Evolutionary conservation across 257 asterid genomes (phyloP).

Genomic region (Solanum sitiens): DNA sequence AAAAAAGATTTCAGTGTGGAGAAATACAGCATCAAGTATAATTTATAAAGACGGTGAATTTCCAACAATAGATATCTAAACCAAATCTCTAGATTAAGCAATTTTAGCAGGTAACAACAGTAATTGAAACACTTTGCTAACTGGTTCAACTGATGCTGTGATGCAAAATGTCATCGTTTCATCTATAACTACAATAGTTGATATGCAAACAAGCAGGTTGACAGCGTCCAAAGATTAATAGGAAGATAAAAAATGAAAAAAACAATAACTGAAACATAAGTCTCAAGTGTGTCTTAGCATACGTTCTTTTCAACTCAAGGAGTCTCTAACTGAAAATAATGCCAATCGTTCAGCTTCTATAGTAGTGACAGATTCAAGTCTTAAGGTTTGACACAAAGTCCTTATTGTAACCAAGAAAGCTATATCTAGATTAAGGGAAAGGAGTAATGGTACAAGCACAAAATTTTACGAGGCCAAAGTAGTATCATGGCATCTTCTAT

Average conservation of each 20-base stretch:
- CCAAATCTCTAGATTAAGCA: background rate
- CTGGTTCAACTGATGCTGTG: background rate
- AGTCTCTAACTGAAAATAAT: background rate
- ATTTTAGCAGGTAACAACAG: background rate
- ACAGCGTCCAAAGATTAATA: background rate
- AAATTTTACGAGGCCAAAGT: background rate
- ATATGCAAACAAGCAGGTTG: background rate
- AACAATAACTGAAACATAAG: background rate
- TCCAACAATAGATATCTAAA: background rate
- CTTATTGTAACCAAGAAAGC: background rate
- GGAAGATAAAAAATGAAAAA: background rate
- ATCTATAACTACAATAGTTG: background rate
- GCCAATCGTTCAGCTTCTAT: background rate
- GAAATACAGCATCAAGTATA: background rate
- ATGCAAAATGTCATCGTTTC: background rate
- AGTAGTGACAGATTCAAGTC: background rate
- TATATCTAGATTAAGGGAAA: background rate
- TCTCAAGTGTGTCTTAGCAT: background rate
- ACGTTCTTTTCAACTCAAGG: background rate
- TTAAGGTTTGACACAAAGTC: background rate
- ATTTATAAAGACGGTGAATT: background rate
- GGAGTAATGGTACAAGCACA: background rate
- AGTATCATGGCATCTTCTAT: background rate
- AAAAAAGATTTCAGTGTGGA: background rate
- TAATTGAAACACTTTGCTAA: background rate